Conservation (phyloP, 768 basidiomycete genomes). For the Tylopilus balloui region DNA sequence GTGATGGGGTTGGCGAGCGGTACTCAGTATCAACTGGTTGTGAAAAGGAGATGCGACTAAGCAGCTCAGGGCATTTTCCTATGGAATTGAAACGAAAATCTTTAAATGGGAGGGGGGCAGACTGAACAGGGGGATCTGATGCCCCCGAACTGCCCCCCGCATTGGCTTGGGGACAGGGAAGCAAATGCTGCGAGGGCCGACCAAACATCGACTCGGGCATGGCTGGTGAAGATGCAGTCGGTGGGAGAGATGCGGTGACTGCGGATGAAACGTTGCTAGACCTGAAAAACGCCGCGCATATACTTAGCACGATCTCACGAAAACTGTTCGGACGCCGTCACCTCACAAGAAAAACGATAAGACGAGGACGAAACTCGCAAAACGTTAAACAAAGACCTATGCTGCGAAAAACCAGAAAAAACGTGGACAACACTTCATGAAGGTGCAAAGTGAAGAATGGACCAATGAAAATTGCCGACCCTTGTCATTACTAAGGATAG, state of each 20-base stretch:
- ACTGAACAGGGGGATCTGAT: conserved; percentile 13
- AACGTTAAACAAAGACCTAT: not conserved
- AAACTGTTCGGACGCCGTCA: conserved; percentile 5
- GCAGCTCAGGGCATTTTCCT: conserved; percentile 48
- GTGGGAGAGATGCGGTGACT: conserved; percentile 11
- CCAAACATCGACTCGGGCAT: conserved; percentile 32
- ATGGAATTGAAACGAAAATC: conserved; percentile 49
- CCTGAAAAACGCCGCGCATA: conserved; percentile 7
- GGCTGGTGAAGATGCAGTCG: conserved; percentile 6
- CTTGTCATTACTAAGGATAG: not conserved
- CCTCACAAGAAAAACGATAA: conserved; percentile 8
- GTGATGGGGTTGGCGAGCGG: conserved; percentile 26
- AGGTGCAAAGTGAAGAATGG: not conserved
- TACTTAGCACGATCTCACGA: conserved; percentile 15
- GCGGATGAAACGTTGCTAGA: conserved; percentile 5
- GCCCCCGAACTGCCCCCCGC: not conserved
- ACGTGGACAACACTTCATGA: not conserved
- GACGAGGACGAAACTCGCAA: not conserved
- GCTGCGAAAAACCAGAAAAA: not conserved
- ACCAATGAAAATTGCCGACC: conserved; percentile 12
- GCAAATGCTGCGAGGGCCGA: conserved; percentile 23
- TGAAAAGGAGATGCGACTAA: conserved; percentile 45
- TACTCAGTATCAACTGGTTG: conserved; percentile 25
- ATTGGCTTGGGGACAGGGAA: conserved; percentile 10
- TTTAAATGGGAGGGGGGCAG: conserved; percentile 27